Percentiles rank a stretch among this genome's conserved stretches.
These are phyloP conservation scores for Thraustochytrium sp. DNA, from an alignment of 352 stramenopile genomes.

Conservation along the genomic window DNA sequence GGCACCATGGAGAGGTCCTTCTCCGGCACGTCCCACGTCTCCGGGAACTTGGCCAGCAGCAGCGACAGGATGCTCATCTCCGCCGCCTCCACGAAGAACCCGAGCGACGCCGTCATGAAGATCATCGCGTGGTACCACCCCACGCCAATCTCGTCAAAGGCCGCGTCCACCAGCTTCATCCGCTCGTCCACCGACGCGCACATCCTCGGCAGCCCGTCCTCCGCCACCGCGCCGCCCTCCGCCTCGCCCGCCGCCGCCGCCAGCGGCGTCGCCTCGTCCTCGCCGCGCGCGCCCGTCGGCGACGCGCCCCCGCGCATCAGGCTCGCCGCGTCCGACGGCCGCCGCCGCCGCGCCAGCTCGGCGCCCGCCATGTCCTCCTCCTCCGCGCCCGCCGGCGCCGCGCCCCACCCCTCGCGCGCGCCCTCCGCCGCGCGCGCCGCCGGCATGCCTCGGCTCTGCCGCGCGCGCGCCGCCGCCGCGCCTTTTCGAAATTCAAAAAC, in stretches of 20 bases:
- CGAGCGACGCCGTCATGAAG: constrained; percentile 9
- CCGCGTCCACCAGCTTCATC: not conserved
- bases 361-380: too few relatives aligned
- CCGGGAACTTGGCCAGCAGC: not conserved
- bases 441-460: too few relatives aligned
- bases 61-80: constrained; percentile 16
- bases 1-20: not conserved
- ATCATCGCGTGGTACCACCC: not conserved
- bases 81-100: constrained; percentile 20
- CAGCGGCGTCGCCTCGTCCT: too few relatives aligned
- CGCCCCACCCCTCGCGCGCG: too few relatives aligned
- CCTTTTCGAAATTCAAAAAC: too few relatives aligned
- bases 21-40: not conserved
- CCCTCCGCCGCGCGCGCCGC: too few relatives aligned
- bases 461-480: too few relatives aligned
- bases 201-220: not conserved
- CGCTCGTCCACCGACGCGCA: not conserved
- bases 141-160: not conserved
- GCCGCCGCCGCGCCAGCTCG: too few relatives aligned
- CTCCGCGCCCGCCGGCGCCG: too few relatives aligned
- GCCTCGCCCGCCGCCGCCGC: not conserved
- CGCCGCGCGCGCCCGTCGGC: too few relatives aligned
- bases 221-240: not conserved
- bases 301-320: too few relatives aligned
- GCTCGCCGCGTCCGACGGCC: too few relatives aligned